Conservation (phyloP, 495 filamentous ascomycete species). For the Aspergillus haitiensis region DNA sequence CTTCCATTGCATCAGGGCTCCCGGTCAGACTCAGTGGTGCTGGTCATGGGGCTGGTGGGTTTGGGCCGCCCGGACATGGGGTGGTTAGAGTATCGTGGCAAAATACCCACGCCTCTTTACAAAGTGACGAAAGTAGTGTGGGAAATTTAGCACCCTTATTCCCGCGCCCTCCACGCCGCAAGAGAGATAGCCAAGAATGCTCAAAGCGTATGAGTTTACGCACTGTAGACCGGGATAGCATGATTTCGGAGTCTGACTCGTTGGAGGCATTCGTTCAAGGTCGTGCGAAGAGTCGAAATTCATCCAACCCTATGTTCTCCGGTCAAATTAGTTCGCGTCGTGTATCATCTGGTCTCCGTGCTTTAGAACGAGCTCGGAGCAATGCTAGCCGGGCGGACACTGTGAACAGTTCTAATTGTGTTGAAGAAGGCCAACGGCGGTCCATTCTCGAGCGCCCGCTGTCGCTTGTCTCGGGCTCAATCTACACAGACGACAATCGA, state of each 20-base stretch:
- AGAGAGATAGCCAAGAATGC: conserved; percentile 34
- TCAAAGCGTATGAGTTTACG: conserved; percentile 38
- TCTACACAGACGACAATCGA: conserved; percentile 44
- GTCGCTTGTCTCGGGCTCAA: conserved; percentile 42
- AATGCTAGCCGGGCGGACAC: conserved; percentile 44
- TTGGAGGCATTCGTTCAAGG: conserved; percentile 49
- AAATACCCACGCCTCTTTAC: conserved; percentile 39
- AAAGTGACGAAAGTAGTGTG: conserved; percentile 42
- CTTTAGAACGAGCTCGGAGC: conserved; percentile 40
- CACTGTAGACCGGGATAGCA: conserved; percentile 37
- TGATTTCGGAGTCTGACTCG: conserved; percentile 45
- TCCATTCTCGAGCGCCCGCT: conserved; percentile 38
- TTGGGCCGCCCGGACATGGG: conserved; percentile 47
- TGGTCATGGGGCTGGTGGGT: conserved; percentile 51
- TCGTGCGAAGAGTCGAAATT: conserved; percentile 46
- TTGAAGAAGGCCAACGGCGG: conserved; percentile 36
- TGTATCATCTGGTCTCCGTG: conserved; percentile 38
- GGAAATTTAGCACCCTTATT: conserved; percentile 41
- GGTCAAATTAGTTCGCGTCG: conserved; percentile 37
- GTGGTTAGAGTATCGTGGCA: conserved; percentile 51
- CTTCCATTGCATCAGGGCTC: conserved; percentile 38
- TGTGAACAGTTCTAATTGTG: conserved; percentile 36
- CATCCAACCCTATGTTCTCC: conserved; percentile 46
- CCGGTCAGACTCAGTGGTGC: conserved; percentile 47
- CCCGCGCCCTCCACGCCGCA: conserved; percentile 40